phyloP scores from a whole-genome alignment of 306 rosid species.

The Ziziphus jujuba region DNA sequence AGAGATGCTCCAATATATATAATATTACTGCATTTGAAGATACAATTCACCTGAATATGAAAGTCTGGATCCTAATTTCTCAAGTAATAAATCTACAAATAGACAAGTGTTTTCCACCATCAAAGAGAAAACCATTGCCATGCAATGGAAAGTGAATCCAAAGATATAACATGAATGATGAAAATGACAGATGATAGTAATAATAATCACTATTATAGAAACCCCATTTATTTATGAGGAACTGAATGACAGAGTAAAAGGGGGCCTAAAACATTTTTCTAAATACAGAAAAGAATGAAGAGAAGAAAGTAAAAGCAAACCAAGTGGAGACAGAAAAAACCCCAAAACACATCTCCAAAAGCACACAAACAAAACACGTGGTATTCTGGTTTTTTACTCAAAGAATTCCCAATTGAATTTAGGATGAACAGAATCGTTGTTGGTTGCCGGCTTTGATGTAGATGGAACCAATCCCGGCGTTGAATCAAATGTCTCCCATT shows the following conservation, averaged over 20 bases:
- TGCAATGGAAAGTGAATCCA: constrained; percentile 35
- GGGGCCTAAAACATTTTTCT: constrained; percentile 55
- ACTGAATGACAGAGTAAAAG: constrained; percentile 41
- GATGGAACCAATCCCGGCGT: constrained; percentile 49
- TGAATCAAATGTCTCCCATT: constrained; percentile 90
- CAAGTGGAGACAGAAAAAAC: constrained; percentile 21
- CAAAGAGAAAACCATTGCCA: constrained; percentile 28
- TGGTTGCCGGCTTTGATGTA: constrained; percentile 28
- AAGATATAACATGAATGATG: constrained; percentile 23
- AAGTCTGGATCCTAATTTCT: constrained; percentile 8
- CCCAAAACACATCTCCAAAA: constrained; percentile 61
- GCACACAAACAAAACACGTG: constrained; percentile 26
- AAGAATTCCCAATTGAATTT: constrained; percentile 89
- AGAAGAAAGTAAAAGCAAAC: background rate
- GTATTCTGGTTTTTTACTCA: constrained; percentile 35
- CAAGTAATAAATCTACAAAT: constrained; percentile 13
- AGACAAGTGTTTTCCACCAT: background rate
- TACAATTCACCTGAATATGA: constrained; percentile 15
- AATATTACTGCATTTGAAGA: constrained; percentile 12
- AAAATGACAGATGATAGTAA: constrained; percentile 31
- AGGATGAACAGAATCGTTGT: constrained; percentile 49
- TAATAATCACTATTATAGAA: constrained; percentile 41
- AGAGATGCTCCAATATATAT: background rate
- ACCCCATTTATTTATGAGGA: constrained; percentile 65
- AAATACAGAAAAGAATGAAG: constrained; percentile 82